These are phyloP conservation scores for Diaporthe sp. DNA, from an alignment of 2,329 filamentous ascomycete species.

Conservation along the genomic window DNA sequence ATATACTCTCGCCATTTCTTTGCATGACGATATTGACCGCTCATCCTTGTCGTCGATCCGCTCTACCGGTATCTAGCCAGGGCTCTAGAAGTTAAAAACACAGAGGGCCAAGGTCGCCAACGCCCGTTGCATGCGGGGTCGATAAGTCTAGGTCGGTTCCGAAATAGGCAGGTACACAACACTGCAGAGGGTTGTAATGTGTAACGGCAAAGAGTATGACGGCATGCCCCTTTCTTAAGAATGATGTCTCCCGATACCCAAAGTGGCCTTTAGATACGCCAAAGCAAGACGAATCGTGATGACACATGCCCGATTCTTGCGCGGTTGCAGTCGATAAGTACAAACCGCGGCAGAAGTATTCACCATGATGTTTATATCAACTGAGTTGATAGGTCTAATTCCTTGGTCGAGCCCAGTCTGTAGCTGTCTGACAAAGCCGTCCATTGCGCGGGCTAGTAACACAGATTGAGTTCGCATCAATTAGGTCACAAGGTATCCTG, in stretches of 20 bases:
- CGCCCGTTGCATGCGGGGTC: constrained; percentile 23
- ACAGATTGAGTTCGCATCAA: too few relatives aligned
- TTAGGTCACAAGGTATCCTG: too few relatives aligned
- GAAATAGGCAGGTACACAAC: constrained; percentile 21
- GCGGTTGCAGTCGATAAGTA: too few relatives aligned
- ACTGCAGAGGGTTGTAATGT: neutral
- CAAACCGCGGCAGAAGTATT: too few relatives aligned
- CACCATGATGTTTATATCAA: too few relatives aligned
- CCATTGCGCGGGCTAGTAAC: too few relatives aligned
- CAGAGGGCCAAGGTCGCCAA: constrained; percentile 18
- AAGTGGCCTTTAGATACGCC: neutral
- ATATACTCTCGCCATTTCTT: neutral
- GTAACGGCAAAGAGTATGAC: neutral
- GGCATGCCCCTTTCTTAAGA: neutral
- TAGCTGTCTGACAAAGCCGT: too few relatives aligned
- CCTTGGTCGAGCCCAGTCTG: too few relatives aligned
- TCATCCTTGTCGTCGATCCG: constrained; percentile 27
- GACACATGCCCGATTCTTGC: neutral
- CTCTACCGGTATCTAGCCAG: constrained; percentile 20
- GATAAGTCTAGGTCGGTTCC: constrained; percentile 21
- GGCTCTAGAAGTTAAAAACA: constrained; percentile 12
- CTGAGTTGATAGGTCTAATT: too few relatives aligned
- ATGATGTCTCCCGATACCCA: neutral
- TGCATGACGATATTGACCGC: constrained; percentile 26
- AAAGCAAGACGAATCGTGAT: too few relatives aligned